These are phyloP conservation scores for Verticillium albo-atrum DNA, from an alignment of 2,329 filamentous ascomycete species.

Conservation along the genomic window DNA sequence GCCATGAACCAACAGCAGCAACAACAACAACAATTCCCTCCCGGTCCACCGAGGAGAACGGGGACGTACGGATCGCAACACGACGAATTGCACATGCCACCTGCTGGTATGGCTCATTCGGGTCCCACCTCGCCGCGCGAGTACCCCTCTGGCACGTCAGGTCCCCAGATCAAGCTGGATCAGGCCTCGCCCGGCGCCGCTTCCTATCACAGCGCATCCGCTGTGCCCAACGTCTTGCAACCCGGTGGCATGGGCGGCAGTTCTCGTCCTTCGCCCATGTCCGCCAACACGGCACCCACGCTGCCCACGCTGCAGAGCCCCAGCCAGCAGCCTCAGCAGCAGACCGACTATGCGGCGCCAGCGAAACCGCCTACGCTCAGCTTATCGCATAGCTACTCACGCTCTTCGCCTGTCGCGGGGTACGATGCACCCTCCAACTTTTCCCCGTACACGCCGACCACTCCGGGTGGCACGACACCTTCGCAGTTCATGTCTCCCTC, in stretches of 20 bases:
- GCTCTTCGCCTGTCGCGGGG: slow-evolving; percentile 70
- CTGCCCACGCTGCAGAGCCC: slow-evolving; percentile 37
- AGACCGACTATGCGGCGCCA: slow-evolving; percentile 57
- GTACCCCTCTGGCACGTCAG: slow-evolving; percentile 28
- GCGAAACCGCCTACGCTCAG: slow-evolving; percentile 62
- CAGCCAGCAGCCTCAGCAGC: slow-evolving; percentile 33
- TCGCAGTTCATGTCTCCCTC: slow-evolving; percentile 13
- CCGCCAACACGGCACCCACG: slow-evolving; percentile 39
- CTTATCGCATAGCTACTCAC: slow-evolving; percentile 71
- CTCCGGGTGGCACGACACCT: slow-evolving; percentile 42
- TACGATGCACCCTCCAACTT: slow-evolving; percentile 50
- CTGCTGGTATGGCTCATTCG: slow-evolving; percentile 36
- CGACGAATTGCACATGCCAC: slow-evolving; percentile 51
- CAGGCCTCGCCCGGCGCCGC: slow-evolving; percentile 32
- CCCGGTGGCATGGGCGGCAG: slow-evolving; percentile 40
- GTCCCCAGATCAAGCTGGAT: slow-evolving; percentile 49
- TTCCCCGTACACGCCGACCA: slow-evolving; percentile 56
- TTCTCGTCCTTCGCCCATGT: slow-evolving; percentile 29
- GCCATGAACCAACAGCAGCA: slow-evolving; percentile 23
- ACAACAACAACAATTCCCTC: slow-evolving; percentile 28
- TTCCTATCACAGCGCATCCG: slow-evolving; percentile 33
- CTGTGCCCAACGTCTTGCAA: slow-evolving; percentile 55
- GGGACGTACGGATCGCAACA: slow-evolving; percentile 35
- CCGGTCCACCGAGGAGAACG: slow-evolving; percentile 28
- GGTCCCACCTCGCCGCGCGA: slow-evolving; percentile 43